Evolutionary conservation across 139 green algal genomes (phyloP).

Genomic region (Coccomyxa sp.): DNA sequence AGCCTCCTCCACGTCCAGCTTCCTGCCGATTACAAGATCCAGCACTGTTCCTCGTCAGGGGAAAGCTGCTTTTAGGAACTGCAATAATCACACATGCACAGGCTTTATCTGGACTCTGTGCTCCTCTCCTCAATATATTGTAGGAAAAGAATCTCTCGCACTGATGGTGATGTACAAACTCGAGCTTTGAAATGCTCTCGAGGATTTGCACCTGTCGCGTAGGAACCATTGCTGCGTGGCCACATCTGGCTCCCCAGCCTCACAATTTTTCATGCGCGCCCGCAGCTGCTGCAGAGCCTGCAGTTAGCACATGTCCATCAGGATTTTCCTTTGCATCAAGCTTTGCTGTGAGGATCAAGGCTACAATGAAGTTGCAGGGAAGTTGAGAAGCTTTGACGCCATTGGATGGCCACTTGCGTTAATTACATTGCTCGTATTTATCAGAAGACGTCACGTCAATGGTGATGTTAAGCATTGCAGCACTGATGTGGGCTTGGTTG

Average conservation of each 20-base stretch:
- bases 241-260: conserved; percentile 24
- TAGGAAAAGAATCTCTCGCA: not conserved
- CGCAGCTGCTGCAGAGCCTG: conserved; percentile 46
- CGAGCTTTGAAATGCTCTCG: not conserved
- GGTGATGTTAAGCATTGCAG: not conserved
- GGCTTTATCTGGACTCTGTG: not conserved
- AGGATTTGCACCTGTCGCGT: conserved; percentile 42
- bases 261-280: conserved; percentile 20
- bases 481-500: too few relatives aligned
- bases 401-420: not conserved
- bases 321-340: not conserved
- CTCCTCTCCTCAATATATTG: not conserved
- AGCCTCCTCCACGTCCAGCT: conserved; percentile 73
- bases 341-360: not conserved
- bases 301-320: not conserved
- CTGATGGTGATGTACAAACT: not conserved
- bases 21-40: conserved; percentile 4
- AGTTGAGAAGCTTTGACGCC: not conserved
- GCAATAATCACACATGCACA: not conserved
- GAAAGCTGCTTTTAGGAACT: not conserved
- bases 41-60: not conserved
- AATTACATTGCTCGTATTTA: not conserved
- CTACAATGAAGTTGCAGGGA: not conserved
- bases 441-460: not conserved
- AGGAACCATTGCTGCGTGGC: conserved; percentile 72